Conservation (phyloP, 345 rosid species). For the Salix koriyanagi region DNA sequence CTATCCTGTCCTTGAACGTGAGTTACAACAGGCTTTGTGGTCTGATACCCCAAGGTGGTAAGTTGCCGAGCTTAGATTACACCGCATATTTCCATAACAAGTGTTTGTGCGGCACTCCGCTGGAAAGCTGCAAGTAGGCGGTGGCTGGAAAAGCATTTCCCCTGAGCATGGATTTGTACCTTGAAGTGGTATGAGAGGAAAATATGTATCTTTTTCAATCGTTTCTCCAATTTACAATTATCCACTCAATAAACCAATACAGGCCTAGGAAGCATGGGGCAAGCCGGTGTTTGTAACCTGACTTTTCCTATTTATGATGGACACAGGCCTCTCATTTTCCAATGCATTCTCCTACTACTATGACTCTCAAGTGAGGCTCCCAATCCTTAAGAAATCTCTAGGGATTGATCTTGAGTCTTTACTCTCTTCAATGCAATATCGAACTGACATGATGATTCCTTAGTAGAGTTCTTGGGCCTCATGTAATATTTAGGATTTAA, state of each 20-base stretch:
- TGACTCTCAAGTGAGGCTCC: too few species aligned
- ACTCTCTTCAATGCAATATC: too few species aligned
- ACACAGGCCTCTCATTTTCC: too few species aligned
- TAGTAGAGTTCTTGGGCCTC: too few species aligned
- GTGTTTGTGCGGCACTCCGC: neutral
- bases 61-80: neutral
- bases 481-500: too few species aligned
- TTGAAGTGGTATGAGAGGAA: neutral
- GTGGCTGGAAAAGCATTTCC: neutral
- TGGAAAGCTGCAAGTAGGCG: neutral
- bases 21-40: constrained; percentile 20
- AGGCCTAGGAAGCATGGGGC: neutral
- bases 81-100: neutral
- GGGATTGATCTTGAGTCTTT: too few species aligned
- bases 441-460: too few species aligned
- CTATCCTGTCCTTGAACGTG: constrained; percentile 39
- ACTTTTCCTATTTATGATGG: neutral
- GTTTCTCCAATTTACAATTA: neutral
- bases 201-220: neutral
- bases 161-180: neutral
- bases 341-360: too few species aligned
- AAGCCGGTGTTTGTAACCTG: neutral
- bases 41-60: neutral
- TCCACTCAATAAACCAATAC: neutral
- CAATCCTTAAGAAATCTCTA: too few species aligned